Evolutionary conservation across 805 yeast species (phyloP).

Genomic region (Candida railenensis): DNA sequence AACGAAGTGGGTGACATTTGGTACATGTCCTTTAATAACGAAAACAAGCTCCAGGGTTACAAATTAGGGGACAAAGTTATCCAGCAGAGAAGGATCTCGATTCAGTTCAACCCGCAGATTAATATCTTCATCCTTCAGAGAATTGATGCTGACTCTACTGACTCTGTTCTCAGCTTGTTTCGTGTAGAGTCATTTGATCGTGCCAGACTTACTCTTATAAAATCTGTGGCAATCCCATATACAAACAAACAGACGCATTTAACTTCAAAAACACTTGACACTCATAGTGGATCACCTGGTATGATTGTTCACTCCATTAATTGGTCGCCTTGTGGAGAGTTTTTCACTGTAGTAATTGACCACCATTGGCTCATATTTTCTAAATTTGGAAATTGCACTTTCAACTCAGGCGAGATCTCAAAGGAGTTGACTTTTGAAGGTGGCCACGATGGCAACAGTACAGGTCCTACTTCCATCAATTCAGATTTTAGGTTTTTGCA

Average conservation of each 20-base stretch:
- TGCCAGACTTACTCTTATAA: not conserved
- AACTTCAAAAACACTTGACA: too few relatives aligned
- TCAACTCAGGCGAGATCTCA: slow-evolving; percentile 22
- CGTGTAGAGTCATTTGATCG: slow-evolving; percentile 1
- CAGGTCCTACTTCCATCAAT: not conserved
- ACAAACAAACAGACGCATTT: not conserved
- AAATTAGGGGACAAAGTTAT: slow-evolving; percentile 7
- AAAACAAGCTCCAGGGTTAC: slow-evolving; percentile 12
- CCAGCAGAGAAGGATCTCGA: slow-evolving; percentile 1
- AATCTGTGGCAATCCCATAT: not conserved
- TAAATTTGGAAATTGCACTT: slow-evolving; percentile 31
- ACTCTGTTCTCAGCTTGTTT: not conserved
- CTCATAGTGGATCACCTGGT: not conserved
- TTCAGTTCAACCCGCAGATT: slow-evolving; percentile 3
- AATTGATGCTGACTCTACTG: not conserved
- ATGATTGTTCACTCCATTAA: slow-evolving; percentile 1
- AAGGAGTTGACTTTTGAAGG: slow-evolving; percentile 20
- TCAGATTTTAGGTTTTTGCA: slow-evolving; percentile 20
- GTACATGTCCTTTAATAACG: slow-evolving; percentile 14
- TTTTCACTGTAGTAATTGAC: slow-evolving; percentile 20
- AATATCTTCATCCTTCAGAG: not conserved
- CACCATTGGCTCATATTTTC: slow-evolving; percentile 30
- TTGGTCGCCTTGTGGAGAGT: slow-evolving; percentile 41
- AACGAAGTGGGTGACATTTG: slow-evolving; percentile 26
- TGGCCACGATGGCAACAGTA: slow-evolving; percentile 7